A percentile compares a stretch with the other conserved stretches of the same genome.
Conservation (phyloP, 2,329 filamentous ascomycete genomes). For the Penicillium sumatraense region DNA sequence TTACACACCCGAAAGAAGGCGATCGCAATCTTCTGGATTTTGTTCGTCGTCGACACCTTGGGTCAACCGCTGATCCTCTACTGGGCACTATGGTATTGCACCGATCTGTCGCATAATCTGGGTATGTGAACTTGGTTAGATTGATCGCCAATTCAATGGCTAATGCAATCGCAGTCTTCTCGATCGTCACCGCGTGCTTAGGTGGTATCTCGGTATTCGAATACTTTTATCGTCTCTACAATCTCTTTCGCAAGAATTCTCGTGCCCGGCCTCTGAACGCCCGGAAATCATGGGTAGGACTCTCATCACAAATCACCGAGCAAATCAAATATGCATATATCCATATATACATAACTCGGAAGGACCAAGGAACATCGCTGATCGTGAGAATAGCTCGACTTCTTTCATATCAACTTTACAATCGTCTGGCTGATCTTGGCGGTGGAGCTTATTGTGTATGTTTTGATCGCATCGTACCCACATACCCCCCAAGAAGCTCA, state of each 20-base stretch:
- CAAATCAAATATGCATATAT: too few relatives aligned
- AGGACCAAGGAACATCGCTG: not conserved
- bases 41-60: conserved; percentile 64
- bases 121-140: conserved; percentile 30
- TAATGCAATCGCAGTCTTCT: conserved; percentile 39
- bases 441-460: conserved; percentile 47
- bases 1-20: conserved; percentile 58
- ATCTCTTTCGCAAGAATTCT: conserved; percentile 43
- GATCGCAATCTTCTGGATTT: conserved; percentile 63
- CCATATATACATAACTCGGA: too few relatives aligned
- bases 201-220: conserved; percentile 50
- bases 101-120: conserved; percentile 51
- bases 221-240: conserved; percentile 48
- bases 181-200: conserved; percentile 46
- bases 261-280: conserved; percentile 46
- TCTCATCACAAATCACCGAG: conserved; percentile 4
- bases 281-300: conserved; percentile 47
- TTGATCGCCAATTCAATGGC: not conserved
- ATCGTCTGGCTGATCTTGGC: conserved; percentile 50
- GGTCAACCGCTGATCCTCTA: conserved; percentile 64
- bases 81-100: conserved; percentile 64
- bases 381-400: conserved; percentile 42
- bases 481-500: not conserved
- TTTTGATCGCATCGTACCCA: not conserved
- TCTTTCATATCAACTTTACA: conserved; percentile 53